Evolutionary conservation across 2,329 filamentous ascomycete species (phyloP).

Genomic region (Nemania diffusa): DNA sequence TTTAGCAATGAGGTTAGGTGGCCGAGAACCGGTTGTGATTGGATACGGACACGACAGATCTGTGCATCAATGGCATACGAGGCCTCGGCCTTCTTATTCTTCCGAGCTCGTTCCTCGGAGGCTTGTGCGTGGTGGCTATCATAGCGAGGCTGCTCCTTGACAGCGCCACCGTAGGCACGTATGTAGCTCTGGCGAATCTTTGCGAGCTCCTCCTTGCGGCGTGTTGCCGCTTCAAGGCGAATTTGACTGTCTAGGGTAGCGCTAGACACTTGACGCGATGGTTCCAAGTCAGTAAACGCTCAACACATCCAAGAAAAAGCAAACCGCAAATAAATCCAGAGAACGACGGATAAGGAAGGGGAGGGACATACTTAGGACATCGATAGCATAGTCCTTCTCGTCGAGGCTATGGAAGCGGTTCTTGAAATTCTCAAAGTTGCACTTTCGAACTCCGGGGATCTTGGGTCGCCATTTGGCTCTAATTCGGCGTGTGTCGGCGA

Average conservation of each 20-base stretch:
- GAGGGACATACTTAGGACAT: slow-evolving; percentile 48
- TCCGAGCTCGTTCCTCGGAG: slow-evolving; percentile 37
- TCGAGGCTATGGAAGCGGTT: slow-evolving; percentile 53
- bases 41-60: slow-evolving; percentile 51
- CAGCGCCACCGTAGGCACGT: slow-evolving; percentile 32
- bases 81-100: slow-evolving; percentile 39
- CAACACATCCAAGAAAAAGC: neutral
- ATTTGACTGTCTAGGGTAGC: slow-evolving; percentile 52
- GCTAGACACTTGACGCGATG: slow-evolving; percentile 42
- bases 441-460: slow-evolving; percentile 54
- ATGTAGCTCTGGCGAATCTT: slow-evolving; percentile 49
- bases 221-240: slow-evolving; percentile 52
- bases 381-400: slow-evolving; percentile 53
- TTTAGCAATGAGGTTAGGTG: slow-evolving; percentile 53
- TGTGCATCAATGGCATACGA: slow-evolving; percentile 38
- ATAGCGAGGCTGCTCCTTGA: slow-evolving; percentile 29
- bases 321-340: neutral
- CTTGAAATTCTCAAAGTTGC: slow-evolving; percentile 58
- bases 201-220: slow-evolving; percentile 52
- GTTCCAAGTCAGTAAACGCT: too few species aligned
- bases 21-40: slow-evolving; percentile 55
- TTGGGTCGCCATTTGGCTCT: slow-evolving; percentile 55
- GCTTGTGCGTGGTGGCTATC: slow-evolving; percentile 27
- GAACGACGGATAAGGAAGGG: neutral
- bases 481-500: slow-evolving; percentile 50